A percentile compares a stretch with the other conserved stretches of the same genome.
phyloP scores from a whole-genome alignment of 306 rosid genomes.

The Comarum palustre region DNA sequence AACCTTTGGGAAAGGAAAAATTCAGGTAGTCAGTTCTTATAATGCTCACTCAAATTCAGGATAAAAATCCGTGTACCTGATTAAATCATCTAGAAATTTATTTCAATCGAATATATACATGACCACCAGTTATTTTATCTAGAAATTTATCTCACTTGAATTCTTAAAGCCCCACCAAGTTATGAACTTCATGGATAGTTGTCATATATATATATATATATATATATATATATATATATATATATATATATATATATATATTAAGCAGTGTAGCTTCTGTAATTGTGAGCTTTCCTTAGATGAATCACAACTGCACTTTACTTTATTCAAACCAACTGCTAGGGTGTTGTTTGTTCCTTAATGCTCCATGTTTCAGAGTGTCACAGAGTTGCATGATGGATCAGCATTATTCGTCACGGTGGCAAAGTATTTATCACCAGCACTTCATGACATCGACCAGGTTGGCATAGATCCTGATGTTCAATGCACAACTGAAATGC shows the following conservation, averaged over 20 bases:
- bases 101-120: not conserved
- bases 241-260: too few relatives aligned
- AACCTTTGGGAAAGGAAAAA: conserved; percentile 98
- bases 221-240: too few relatives aligned
- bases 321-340: not conserved
- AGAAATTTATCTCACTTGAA: not conserved
- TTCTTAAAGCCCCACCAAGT: not conserved
- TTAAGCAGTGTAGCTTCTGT: not conserved
- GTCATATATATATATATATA: too few relatives aligned
- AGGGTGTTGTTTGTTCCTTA: not conserved
- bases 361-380: conserved; percentile 52
- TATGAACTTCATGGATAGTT: not conserved
- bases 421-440: conserved; percentile 88
- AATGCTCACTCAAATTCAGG: too few relatives aligned
- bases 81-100: not conserved
- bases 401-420: conserved; percentile 91
- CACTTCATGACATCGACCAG: conserved; percentile 89
- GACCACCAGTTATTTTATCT: not conserved
- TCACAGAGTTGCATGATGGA: conserved; percentile 89
- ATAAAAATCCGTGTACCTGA: too few relatives aligned
- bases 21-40: conserved; percentile 51
- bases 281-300: not conserved
- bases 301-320: not conserved
- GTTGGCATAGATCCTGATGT: conserved; percentile 88
- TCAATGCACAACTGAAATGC: conserved; percentile 87